Conservation (phyloP, 1,284 basidiomycete species). For the Naganishia sp. region DNA sequence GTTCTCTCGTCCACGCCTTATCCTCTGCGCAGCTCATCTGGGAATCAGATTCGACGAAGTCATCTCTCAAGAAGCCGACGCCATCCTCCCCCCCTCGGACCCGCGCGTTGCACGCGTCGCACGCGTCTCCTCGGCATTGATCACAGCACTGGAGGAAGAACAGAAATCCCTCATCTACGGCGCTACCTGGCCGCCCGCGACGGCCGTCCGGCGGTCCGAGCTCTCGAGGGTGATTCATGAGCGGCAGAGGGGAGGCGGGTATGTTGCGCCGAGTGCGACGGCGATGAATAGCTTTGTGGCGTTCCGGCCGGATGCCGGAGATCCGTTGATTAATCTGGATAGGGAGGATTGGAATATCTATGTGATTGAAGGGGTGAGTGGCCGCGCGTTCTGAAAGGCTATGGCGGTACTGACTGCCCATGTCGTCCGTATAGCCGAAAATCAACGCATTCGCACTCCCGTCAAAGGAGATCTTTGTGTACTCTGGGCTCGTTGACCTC, state of each 20-base stretch:
- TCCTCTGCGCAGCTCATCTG: background rate
- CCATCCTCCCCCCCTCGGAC: conserved; percentile 53
- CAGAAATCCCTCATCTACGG: conserved; percentile 52
- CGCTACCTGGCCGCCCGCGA: conserved; percentile 51
- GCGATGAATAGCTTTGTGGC: conserved; percentile 51
- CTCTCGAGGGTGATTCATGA: conserved; percentile 41
- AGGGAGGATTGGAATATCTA: conserved; percentile 57
- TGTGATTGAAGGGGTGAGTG: conserved; percentile 55
- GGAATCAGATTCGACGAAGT: conserved; percentile 53
- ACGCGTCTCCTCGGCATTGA: conserved; percentile 47
- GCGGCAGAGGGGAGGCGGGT: conserved; percentile 39
- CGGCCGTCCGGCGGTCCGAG: conserved; percentile 34
- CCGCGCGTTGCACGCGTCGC: conserved; percentile 51
- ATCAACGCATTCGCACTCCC: conserved; percentile 59
- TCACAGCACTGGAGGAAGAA: conserved; percentile 54
- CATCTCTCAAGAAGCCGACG: conserved; percentile 52
- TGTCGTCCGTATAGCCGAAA: conserved; percentile 45
- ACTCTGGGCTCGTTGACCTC: conserved; percentile 57
- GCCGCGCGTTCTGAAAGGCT: background rate
- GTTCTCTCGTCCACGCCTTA: conserved; percentile 28
- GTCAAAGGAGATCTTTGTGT: conserved; percentile 58
- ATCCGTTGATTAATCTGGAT: conserved; percentile 56
- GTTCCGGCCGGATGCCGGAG: conserved; percentile 50
- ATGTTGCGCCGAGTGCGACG: conserved; percentile 49
- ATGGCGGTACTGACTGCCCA: background rate